phyloP scores from a whole-genome alignment of 164 flowering plant genomes.

The Chimonanthus salicifolius region DNA sequence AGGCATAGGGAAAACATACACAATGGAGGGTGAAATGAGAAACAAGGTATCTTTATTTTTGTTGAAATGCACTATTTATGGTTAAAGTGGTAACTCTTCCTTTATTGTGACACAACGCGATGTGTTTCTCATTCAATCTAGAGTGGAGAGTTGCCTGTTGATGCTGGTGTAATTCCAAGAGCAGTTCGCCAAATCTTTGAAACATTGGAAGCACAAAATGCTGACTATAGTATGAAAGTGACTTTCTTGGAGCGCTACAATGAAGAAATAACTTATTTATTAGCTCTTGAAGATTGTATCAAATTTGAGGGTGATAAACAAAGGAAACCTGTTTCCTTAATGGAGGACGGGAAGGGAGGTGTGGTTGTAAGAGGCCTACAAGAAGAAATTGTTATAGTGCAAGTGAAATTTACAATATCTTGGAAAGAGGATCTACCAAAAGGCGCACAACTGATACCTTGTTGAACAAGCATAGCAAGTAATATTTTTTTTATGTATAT shows the following conservation, averaged over 20 bases:
- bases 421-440: too few species aligned
- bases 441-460: too few species aligned
- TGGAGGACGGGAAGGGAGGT: slow-evolving; percentile 32
- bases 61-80: too few species aligned
- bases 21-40: too few species aligned
- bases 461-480: too few species aligned
- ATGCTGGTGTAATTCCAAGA: slow-evolving; percentile 33
- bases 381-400: too few species aligned
- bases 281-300: slow-evolving; percentile 23
- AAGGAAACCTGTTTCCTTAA: slow-evolving; percentile 25
- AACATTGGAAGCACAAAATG: slow-evolving; percentile 27
- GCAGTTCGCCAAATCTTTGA: slow-evolving; percentile 30
- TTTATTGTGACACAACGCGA: too few species aligned
- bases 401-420: too few species aligned
- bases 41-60: too few species aligned
- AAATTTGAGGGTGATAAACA: slow-evolving; percentile 21
- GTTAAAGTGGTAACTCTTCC: too few species aligned
- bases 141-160: slow-evolving; percentile 30
- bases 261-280: slow-evolving; percentile 31
- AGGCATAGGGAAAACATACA: slow-evolving; percentile 85
- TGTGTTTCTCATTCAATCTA: too few species aligned
- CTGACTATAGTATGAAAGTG: slow-evolving; percentile 33
- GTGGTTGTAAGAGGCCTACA: slow-evolving; percentile 32
- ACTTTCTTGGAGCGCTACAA: slow-evolving; percentile 33
- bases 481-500: too few species aligned